A percentile compares a stretch with the other conserved stretches of the same genome.
These are phyloP conservation scores for Cryomyces antarcticus DNA, from an alignment of 495 filamentous ascomycete species.

Conservation along the genomic window DNA sequence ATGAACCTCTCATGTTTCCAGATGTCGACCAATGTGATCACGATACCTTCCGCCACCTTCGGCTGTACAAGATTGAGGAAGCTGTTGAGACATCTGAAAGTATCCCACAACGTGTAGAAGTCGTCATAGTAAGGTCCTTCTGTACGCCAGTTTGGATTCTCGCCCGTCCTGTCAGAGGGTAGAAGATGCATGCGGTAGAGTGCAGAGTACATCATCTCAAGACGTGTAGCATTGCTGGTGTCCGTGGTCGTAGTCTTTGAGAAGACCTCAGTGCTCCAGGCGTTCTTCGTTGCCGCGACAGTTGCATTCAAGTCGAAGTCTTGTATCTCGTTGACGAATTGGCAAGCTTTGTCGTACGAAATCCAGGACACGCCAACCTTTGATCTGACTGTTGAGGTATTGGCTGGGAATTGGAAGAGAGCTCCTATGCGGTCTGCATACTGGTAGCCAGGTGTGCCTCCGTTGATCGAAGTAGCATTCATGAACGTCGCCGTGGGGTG, in stretches of 20 bases:
- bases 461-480: slow-evolving; percentile 6
- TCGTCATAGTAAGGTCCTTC: slow-evolving; percentile 19
- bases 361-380: slow-evolving; percentile 18
- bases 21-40: slow-evolving; percentile 17
- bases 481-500: slow-evolving; percentile 6
- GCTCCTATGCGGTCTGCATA: slow-evolving; percentile 14
- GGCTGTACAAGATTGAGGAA: slow-evolving; percentile 18
- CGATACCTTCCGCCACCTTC: slow-evolving; percentile 10
- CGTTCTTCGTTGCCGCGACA: slow-evolving; percentile 7
- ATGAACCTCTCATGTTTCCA: slow-evolving; percentile 16
- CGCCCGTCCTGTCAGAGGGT: slow-evolving; percentile 15
- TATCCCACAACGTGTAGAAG: slow-evolving; percentile 20
- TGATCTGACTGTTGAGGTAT: slow-evolving; percentile 7
- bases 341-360: slow-evolving; percentile 16
- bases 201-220: slow-evolving; percentile 15
- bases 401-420: slow-evolving; percentile 14
- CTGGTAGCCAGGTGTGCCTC: slow-evolving; percentile 11
- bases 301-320: slow-evolving; percentile 13
- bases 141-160: slow-evolving; percentile 17
- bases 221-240: slow-evolving; percentile 12
- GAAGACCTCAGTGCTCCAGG: slow-evolving; percentile 20
- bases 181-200: slow-evolving; percentile 19
- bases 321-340: slow-evolving; percentile 14
- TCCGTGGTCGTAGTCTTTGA: slow-evolving; percentile 15
- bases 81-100: slow-evolving; percentile 14